A percentile compares a stretch with the other conserved stretches of the same genome.
Conservation (phyloP, 2,329 filamentous ascomycete species). For the Colletotrichum chrysophilum region DNA sequence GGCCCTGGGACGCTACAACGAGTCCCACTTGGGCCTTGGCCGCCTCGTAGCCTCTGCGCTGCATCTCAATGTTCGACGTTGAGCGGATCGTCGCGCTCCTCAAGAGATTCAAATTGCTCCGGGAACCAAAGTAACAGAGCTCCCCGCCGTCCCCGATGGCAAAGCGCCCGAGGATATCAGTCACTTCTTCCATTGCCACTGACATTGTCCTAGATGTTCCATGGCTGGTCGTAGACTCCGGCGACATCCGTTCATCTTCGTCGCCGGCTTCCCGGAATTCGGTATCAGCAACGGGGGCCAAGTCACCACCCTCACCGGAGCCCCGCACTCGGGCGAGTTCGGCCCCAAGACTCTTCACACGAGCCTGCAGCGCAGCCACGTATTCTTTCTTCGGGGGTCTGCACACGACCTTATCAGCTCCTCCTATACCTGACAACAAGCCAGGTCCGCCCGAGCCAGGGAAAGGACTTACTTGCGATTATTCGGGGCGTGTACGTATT, state of each 20-base stretch:
- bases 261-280: background rate
- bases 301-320: background rate
- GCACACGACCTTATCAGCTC: background rate
- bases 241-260: background rate
- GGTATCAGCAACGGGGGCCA: background rate
- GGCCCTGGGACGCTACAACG: background rate
- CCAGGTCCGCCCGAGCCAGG: rapidly evolving
- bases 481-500: background rate
- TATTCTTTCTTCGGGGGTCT: background rate
- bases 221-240: rapidly evolving
- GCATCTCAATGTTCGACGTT: background rate
- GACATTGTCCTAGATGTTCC: background rate
- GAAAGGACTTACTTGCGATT: background rate
- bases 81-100: background rate
- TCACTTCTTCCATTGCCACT: background rate
- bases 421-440: background rate
- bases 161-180: background rate
- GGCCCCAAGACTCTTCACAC: background rate
- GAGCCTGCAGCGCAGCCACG: background rate
- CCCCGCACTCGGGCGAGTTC: background rate
- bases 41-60: background rate
- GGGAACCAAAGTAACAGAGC: background rate
- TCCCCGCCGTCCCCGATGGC: background rate
- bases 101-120: background rate
- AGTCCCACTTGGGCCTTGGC: background rate